Evolutionary conservation across 768 basidiomycete species (phyloP).

Genomic region (Sporobolomyces roseus): DNA sequence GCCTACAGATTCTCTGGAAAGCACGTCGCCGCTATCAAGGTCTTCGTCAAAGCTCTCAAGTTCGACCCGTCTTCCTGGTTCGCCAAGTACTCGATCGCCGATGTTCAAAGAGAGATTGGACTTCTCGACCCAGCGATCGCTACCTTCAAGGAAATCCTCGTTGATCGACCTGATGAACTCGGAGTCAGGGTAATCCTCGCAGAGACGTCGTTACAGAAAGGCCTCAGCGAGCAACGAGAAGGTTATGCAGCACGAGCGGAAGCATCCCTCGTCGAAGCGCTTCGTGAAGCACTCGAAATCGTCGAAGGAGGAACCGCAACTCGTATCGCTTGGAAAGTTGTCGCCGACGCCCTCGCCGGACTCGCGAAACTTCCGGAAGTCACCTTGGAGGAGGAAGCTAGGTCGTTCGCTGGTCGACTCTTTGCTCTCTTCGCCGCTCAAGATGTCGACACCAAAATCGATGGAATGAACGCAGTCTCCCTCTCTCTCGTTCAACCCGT

Average conservation of each 20-base stretch:
- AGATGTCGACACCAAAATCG: slow-evolving; percentile 40
- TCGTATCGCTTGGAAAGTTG: slow-evolving; percentile 71
- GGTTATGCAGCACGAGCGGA: slow-evolving; percentile 74
- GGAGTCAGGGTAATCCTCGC: slow-evolving; percentile 69
- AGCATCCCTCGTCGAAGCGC: slow-evolving; percentile 63
- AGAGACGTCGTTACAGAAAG: slow-evolving; percentile 68
- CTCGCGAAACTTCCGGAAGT: slow-evolving; percentile 53
- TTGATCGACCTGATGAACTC: slow-evolving; percentile 61
- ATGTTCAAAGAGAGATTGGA: slow-evolving; percentile 74
- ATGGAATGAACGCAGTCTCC: slow-evolving; percentile 29
- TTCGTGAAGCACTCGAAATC: slow-evolving; percentile 56
- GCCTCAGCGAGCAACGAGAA: slow-evolving; percentile 60
- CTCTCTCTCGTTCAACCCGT: neutral
- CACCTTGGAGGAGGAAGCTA: neutral
- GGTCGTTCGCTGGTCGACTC: neutral
- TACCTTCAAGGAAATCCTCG: slow-evolving; percentile 60
- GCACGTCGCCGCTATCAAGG: slow-evolving; percentile 82
- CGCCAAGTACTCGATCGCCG: slow-evolving; percentile 73
- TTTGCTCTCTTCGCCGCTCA: slow-evolving; percentile 22
- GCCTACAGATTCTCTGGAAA: slow-evolving; percentile 84
- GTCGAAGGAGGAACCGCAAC: slow-evolving; percentile 61
- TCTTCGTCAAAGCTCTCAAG: slow-evolving; percentile 68
- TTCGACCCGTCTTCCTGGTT: slow-evolving; percentile 77
- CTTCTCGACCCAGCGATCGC: slow-evolving; percentile 69
- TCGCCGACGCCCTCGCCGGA: slow-evolving; percentile 69